Evolutionary conservation across 169 alveolate species (phyloP).

Genomic region (Cryptosporidium tyzzeri): DNA sequence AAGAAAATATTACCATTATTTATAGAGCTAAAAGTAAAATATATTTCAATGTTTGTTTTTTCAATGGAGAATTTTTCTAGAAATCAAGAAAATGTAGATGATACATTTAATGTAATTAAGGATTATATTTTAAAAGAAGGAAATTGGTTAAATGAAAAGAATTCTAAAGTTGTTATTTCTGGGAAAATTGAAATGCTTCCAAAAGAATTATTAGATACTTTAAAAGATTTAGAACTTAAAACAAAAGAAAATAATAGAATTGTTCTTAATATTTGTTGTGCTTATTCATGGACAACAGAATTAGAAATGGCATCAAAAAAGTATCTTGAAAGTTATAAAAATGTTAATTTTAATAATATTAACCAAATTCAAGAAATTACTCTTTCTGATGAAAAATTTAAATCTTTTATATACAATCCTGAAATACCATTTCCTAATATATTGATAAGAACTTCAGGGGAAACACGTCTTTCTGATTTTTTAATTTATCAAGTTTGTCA

Average conservation of each 20-base stretch:
- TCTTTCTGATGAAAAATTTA: conserved; percentile 64
- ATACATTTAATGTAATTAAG: conserved; percentile 68
- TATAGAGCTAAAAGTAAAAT: conserved; percentile 81
- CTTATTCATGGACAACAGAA: conserved; percentile 56
- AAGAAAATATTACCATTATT: conserved; percentile 83
- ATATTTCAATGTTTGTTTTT: conserved; percentile 87
- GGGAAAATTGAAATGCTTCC: conserved; percentile 62
- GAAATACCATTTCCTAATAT: conserved; percentile 87
- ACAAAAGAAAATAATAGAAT: conserved; percentile 36
- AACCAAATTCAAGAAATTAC: neutral
- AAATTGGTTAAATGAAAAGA: conserved; percentile 3
- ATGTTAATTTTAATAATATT: neutral
- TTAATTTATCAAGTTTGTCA: conserved; percentile 86
- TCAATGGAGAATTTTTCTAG: conserved; percentile 88
- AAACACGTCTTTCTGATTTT: conserved; percentile 89
- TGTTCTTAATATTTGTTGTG: conserved; percentile 65
- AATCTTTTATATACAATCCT: conserved; percentile 79
- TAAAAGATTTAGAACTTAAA: conserved; percentile 14
- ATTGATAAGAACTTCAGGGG: conserved; percentile 91
- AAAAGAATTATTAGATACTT: neutral
- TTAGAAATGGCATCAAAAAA: conserved; percentile 31
- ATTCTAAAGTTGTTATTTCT: conserved; percentile 40
- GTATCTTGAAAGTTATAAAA: neutral
- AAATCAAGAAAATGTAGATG: conserved; percentile 78
- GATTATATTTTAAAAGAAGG: conserved; percentile 57